Evolutionary conservation across 345 rosid species (phyloP).

Genomic region (Cardamine resedifolia): DNA sequence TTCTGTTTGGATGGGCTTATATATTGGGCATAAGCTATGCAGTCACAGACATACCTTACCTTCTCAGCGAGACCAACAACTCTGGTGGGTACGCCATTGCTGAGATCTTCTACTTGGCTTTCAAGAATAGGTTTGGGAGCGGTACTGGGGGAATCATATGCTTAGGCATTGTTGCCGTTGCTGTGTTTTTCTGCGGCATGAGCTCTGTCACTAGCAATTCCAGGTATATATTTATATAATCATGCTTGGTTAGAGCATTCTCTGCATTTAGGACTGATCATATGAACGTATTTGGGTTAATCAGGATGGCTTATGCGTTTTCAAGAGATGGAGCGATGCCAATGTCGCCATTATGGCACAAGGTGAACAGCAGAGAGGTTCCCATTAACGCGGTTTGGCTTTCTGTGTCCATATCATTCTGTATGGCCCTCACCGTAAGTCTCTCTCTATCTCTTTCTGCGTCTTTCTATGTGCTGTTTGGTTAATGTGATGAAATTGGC

Average conservation of each 20-base stretch:
- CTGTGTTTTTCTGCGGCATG: conserved; percentile 98
- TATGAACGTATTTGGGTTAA: conserved; percentile 4
- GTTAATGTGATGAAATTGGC: conserved; percentile 33
- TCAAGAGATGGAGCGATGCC: conserved; percentile 99
- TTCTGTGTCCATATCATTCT: conserved; percentile 66
- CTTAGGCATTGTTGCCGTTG: conserved; percentile 81
- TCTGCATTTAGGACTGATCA: conserved; percentile 16
- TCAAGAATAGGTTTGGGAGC: conserved; percentile 82
- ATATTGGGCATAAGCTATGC: conserved; percentile 87
- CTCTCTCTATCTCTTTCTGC: background rate
- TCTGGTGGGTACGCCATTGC: conserved; percentile 95
- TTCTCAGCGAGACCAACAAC: conserved; percentile 69
- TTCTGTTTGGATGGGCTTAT: conserved; percentile 93
- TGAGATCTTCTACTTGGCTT: conserved; percentile 76
- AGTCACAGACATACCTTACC: conserved; percentile 73
- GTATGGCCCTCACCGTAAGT: conserved; percentile 93
- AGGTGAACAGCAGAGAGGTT: conserved; percentile 82
- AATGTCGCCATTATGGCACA: conserved; percentile 76
- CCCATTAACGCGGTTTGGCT: conserved; percentile 92
- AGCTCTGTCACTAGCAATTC: conserved; percentile 96
- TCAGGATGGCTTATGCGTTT: conserved; percentile 98
- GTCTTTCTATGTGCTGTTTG: background rate
- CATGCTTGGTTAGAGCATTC: background rate
- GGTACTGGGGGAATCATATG: conserved; percentile 89
- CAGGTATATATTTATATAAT: conserved; percentile 44